A percentile compares a stretch with the other conserved stretches of the same genome.
Conservation (phyloP, 306 rosid genomes). For the Prunus fruticosa region DNA sequence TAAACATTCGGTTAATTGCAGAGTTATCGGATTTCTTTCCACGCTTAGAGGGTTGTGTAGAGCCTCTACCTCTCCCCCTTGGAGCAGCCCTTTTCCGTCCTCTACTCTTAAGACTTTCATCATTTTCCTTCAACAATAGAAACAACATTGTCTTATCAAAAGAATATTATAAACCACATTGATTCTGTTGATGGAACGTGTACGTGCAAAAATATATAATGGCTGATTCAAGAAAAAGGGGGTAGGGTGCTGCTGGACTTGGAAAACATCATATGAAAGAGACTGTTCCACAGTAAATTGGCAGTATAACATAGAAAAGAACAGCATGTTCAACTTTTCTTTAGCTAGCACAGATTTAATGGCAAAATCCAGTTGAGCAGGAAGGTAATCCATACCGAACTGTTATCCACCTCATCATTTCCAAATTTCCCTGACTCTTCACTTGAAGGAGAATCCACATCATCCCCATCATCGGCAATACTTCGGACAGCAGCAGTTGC, state of each 20-base stretch:
- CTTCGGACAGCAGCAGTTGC: slow-evolving; percentile 61
- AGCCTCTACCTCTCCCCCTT: slow-evolving; percentile 85
- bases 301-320: neutral
- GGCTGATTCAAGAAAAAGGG: neutral
- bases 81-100: slow-evolving; percentile 81
- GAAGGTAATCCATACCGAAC: slow-evolving; percentile 63
- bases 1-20: slow-evolving; percentile 56
- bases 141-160: slow-evolving; percentile 2
- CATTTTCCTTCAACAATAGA: slow-evolving; percentile 60
- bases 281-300: neutral
- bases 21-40: slow-evolving; percentile 69
- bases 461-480: slow-evolving; percentile 40
- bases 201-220: neutral
- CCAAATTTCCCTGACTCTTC: slow-evolving; percentile 50
- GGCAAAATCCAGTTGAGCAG: slow-evolving; percentile 1
- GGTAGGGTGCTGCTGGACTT: neutral
- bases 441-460: slow-evolving; percentile 58
- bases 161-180: neutral
- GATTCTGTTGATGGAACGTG: neutral
- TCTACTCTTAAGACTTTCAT: slow-evolving; percentile 42
- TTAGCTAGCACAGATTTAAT: neutral
- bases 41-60: slow-evolving; percentile 69
- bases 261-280: slow-evolving; percentile 3
- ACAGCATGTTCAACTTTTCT: neutral
- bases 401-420: slow-evolving; percentile 59